Evolutionary conservation across 495 filamentous ascomycete genomes (phyloP), one percentile per base, ranked within the genome.

Genomic region (Hypoxylon lienhwacheense): DNA sequence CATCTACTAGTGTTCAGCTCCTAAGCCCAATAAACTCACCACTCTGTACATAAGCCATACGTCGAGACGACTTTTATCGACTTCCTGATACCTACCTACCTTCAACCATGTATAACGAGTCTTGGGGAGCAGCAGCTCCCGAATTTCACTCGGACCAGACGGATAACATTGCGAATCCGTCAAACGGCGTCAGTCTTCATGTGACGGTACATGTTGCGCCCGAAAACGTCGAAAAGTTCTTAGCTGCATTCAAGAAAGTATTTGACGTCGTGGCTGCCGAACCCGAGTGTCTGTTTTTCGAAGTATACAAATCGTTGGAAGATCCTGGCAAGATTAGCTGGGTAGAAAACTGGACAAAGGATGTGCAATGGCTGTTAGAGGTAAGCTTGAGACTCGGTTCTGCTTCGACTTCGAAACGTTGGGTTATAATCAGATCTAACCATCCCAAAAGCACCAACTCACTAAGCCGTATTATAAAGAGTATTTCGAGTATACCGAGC

Each of bases 391-490:
- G 20, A 32, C 34, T 31, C 34, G 39, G 32, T 17, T 47, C n/a
- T 12, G 17, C 20, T 26, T 45, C 3, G 12, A 36, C 0, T 15
- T 19, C 35, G 15, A 53, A 45, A 1, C n/a, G 10, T 43, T 5
- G 14, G 20, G 16, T 1, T 19, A 28, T 7, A 11, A 35, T 16
- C 17, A 25, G 39, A 52, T 36, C 44, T 64, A 39, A 58, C 29
- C 33, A 6, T 10, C 2, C 15, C 37, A 4, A 50, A 43, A 79
- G 78, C 59, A 67, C 5, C 77, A 80, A 71, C 15, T 76, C 4
- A 73, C 66, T 11, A 81, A 79, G 55, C 60, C 67, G 0, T 81
- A 81, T 53, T 80, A 81, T 53, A 69, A 75, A 31, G 69, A 73
- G 24, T 80, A 78, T 42, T 46, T 75, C 4, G 70, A 64, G n/a